A percentile compares a stretch with the other conserved stretches of the same genome.
phyloP scores from a whole-genome alignment of 2,329 filamentous ascomycete species.

The Fusarium dlaminii region DNA sequence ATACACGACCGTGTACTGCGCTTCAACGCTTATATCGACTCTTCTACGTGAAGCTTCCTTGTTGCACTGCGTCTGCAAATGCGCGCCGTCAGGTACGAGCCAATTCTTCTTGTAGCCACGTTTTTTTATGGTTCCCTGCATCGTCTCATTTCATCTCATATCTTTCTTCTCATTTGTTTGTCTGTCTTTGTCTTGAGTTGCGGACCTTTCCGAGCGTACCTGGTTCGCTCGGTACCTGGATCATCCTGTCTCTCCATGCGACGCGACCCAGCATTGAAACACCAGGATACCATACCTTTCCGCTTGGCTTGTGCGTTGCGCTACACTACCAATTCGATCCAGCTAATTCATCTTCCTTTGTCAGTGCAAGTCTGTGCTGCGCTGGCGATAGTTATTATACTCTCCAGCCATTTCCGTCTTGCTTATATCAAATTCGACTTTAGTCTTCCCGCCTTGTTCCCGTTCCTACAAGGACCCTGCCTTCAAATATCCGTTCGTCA shows the following conservation, averaged over 20 bases:
- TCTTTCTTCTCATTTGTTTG: background rate
- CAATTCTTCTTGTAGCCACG: conserved; percentile 7
- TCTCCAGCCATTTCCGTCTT: conserved; percentile 15
- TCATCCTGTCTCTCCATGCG: conserved; percentile 37
- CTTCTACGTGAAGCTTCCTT: background rate
- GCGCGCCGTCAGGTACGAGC: conserved; percentile 33
- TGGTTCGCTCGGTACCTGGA: conserved; percentile 14
- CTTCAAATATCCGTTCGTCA: conserved; percentile 18
- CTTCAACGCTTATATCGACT: conserved; percentile 11
- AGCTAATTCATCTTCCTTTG: conserved; percentile 15
- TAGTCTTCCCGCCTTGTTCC: conserved; percentile 33
- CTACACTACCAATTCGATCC: conserved; percentile 18
- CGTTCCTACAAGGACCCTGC: conserved; percentile 20
- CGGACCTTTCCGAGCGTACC: conserved; percentile 33
- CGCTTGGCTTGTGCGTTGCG: conserved; percentile 27
- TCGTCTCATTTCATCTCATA: conserved; percentile 5
- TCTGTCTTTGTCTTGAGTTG: background rate
- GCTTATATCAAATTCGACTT: conserved; percentile 2
- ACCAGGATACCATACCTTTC: conserved; percentile 41
- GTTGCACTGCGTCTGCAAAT: conserved; percentile 29
- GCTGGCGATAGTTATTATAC: conserved; percentile 8
- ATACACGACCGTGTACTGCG: conserved; percentile 15
- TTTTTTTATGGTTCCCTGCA: background rate
- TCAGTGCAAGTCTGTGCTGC: conserved; percentile 39
- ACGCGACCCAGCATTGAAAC: conserved; percentile 37